Conservation (phyloP, 257 asterid species). For the Catharanthus roseus region DNA sequence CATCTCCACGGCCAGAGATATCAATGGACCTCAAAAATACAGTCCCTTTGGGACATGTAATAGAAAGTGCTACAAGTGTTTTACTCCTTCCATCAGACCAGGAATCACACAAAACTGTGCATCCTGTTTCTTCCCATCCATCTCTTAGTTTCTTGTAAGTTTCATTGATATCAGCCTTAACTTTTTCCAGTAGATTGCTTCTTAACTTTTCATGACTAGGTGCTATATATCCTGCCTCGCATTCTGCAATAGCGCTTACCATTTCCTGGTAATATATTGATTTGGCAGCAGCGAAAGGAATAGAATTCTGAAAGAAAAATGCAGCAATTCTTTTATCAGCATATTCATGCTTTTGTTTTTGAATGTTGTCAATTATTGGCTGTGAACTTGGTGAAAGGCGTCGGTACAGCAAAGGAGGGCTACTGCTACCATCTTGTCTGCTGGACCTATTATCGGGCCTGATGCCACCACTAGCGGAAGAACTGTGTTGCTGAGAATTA, state of each 20-base stretch:
- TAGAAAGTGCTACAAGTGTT: conserved; percentile 30
- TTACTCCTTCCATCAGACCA: conserved; percentile 31
- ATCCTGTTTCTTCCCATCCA: conserved; percentile 39
- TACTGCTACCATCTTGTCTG: conserved; percentile 28
- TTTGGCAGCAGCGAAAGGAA: conserved; percentile 38
- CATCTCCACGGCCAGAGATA: conserved; percentile 32
- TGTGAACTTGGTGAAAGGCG: conserved; percentile 25
- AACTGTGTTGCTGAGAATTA: conserved; percentile 34
- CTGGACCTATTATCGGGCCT: conserved; percentile 27
- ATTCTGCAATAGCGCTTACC: conserved; percentile 38
- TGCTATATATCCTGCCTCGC: conserved; percentile 35
- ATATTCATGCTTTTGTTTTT: conserved; percentile 31
- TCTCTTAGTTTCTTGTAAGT: conserved; percentile 21
- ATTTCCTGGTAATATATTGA: conserved; percentile 32
- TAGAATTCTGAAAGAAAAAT: conserved; percentile 39
- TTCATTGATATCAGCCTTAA: conserved; percentile 26
- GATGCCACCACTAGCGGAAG: conserved; percentile 39
- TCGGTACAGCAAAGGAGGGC: conserved; percentile 29
- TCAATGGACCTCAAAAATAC: conserved; percentile 34
- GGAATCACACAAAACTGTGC: conserved; percentile 38
- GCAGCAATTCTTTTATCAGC: conserved; percentile 39
- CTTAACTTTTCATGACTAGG: conserved; percentile 31
- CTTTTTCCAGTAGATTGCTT: conserved; percentile 26
- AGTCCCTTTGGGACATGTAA: conserved; percentile 38
- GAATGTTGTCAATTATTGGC: conserved; percentile 19